Conservation (phyloP, 805 yeast species). For the Starmerella khaoyaiensis region DNA sequence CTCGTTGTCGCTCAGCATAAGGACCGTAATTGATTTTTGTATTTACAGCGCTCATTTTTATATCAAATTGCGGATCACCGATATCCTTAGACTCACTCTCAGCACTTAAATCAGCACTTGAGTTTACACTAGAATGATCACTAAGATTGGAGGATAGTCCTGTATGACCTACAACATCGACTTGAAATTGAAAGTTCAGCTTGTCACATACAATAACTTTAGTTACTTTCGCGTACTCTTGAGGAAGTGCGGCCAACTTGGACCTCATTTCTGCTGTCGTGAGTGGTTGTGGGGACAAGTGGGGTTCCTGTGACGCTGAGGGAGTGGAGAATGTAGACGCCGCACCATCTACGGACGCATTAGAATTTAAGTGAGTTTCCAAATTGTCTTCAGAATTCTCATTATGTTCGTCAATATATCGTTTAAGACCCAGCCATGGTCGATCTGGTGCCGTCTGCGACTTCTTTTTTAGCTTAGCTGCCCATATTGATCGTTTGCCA, state of each 20-base stretch:
- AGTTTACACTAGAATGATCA: not conserved
- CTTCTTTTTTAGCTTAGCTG: not conserved
- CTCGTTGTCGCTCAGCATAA: slow-evolving; percentile 84
- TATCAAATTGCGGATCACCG: slow-evolving; percentile 35
- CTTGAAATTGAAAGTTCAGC: slow-evolving; percentile 46
- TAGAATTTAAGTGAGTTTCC: not conserved
- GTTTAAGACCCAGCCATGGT: slow-evolving; percentile 66
- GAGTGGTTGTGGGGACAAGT: slow-evolving; percentile 5
- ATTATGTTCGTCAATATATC: slow-evolving; percentile 42
- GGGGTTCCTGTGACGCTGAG: not conserved
- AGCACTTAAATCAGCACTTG: not conserved
- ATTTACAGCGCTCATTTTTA: slow-evolving; percentile 44
- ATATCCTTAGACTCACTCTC: too few species aligned
- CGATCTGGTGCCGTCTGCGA: slow-evolving; percentile 17
- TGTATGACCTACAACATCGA: slow-evolving; percentile 59
- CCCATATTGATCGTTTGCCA: slow-evolving; percentile 1
- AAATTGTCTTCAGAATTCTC: slow-evolving; percentile 8
- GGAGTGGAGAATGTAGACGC: not conserved
- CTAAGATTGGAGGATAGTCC: not conserved
- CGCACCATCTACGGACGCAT: not conserved
- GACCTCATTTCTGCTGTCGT: slow-evolving; percentile 22
- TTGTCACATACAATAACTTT: slow-evolving; percentile 49
- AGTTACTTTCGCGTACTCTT: slow-evolving; percentile 76
- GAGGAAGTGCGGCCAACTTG: slow-evolving; percentile 21
- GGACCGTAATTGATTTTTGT: slow-evolving; percentile 80